Evolutionary conservation across 2,329 filamentous ascomycete species (phyloP).

Genomic region (Massarina eburnea): DNA sequence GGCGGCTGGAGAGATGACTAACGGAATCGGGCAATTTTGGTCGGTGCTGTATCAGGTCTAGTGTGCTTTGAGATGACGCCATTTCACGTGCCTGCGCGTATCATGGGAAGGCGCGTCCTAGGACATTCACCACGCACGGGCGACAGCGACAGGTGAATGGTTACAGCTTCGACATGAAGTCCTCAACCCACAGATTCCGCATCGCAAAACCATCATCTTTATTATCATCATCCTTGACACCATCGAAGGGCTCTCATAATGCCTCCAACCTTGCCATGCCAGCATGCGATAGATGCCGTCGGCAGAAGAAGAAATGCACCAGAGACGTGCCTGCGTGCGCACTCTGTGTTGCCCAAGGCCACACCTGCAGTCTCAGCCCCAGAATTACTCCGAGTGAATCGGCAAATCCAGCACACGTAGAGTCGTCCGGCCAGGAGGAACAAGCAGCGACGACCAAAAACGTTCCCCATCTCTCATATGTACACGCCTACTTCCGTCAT

Average conservation of each 20-base stretch:
- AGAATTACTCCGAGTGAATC: no score
- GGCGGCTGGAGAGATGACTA: neutral
- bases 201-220: neutral
- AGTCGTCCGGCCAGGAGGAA: no score
- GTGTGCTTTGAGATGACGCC: neutral
- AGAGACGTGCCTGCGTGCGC: neutral
- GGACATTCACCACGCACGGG: neutral
- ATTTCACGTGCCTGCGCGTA: neutral
- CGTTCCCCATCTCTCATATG: neutral
- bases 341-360: neutral
- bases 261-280: neutral
- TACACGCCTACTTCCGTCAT: constrained; percentile 2
- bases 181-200: constrained; percentile 1
- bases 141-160: neutral
- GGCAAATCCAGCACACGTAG: no score
- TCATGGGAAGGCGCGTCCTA: neutral
- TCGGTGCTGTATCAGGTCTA: neutral
- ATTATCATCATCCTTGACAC: neutral
- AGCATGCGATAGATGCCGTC: constrained; percentile 2
- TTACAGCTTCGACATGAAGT: neutral
- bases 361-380: neutral
- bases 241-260: neutral
- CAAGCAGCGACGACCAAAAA: neutral
- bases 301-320: constrained; percentile 1
- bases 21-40: neutral